Conservation (phyloP, 78 protist species). For the Andalucia godoyi region DNA sequence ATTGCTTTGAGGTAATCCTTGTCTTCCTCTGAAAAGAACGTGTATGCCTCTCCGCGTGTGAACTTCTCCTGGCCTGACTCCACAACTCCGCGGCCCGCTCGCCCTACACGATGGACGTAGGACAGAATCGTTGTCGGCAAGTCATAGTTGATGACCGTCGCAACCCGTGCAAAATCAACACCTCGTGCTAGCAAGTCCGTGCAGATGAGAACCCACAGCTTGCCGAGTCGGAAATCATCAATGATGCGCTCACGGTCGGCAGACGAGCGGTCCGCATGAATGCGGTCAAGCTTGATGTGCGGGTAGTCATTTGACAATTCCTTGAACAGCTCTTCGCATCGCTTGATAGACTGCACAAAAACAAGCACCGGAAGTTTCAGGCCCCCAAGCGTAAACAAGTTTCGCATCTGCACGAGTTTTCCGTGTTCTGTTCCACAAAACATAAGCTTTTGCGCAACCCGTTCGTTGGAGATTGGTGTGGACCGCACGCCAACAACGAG, state of each 20-base stretch:
- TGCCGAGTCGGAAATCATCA: constrained; percentile 59
- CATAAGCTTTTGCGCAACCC: constrained; percentile 66
- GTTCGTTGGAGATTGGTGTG: constrained; percentile 46
- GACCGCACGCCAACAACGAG: constrained; percentile 48
- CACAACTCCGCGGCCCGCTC: constrained; percentile 94
- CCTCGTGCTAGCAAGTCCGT: constrained; percentile 96
- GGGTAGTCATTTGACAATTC: constrained; percentile 55
- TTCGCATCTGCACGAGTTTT: constrained; percentile 74
- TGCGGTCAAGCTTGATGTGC: constrained; percentile 72
- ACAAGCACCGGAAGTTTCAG: constrained; percentile 81
- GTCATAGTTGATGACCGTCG: constrained; percentile 82
- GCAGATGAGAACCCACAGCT: constrained; percentile 76
- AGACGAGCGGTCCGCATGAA: constrained; percentile 54
- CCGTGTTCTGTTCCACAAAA: constrained; percentile 84
- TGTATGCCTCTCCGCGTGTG: constrained; percentile 71
- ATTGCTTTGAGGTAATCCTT: constrained; percentile 19
- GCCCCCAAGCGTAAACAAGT: constrained; percentile 65
- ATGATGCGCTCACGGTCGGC: constrained; percentile 59
- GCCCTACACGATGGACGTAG: constrained; percentile 71
- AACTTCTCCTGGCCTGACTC: too few species aligned
- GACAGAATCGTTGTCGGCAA: constrained; percentile 57
- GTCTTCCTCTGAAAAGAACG: constrained; percentile 72
- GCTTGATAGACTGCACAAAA: constrained; percentile 82
- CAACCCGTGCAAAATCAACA: constrained; percentile 85
- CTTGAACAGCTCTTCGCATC: constrained; percentile 69